Evolutionary conservation across 2,329 filamentous ascomycete genomes (phyloP).

Genomic region (Zelopaecilomyces penicillatus): DNA sequence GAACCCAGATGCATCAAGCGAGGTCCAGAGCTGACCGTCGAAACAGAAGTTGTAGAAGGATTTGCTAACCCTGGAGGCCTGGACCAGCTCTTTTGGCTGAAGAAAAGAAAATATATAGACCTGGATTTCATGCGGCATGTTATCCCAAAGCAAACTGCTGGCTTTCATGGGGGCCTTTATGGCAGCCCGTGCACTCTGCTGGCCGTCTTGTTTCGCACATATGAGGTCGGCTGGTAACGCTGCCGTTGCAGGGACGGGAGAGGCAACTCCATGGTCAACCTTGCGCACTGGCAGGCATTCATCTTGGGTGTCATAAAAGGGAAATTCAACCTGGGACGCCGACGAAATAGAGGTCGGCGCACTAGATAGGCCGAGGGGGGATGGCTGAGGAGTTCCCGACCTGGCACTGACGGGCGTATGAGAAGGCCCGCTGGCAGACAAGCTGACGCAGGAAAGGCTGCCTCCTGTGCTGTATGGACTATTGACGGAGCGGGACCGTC

Average conservation of each 20-base stretch:
- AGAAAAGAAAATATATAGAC: conserved; percentile 70
- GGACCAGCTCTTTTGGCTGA: conserved; percentile 70
- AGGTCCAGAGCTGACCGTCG: conserved; percentile 88
- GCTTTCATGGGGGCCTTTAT: conserved; percentile 19
- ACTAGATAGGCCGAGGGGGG: conserved; percentile 29
- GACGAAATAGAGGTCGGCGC: conserved; percentile 31
- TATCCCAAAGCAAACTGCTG: conserved; percentile 63
- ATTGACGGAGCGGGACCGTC: conserved; percentile 57
- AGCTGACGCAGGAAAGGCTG: conserved; percentile 47
- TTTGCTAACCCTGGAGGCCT: conserved; percentile 68
- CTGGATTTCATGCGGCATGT: conserved; percentile 75
- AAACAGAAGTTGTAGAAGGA: conserved; percentile 77
- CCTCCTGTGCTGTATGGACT: conserved; percentile 55
- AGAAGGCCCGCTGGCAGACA: conserved; percentile 31
- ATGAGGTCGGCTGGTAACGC: conserved; percentile 57
- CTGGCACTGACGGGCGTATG: conserved; percentile 18
- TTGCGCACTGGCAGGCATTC: conserved; percentile 45
- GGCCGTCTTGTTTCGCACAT: conserved; percentile 24
- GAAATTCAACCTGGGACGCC: conserved; percentile 32
- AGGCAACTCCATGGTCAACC: conserved; percentile 40
- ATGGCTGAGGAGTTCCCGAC: conserved; percentile 28
- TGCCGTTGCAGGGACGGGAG: conserved; percentile 38
- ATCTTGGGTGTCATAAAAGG: conserved; percentile 33
- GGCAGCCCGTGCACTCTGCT: conserved; percentile 11
- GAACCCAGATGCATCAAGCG: conserved; percentile 75